Percentiles rank a stretch among this genome's conserved stretches.
These are phyloP conservation scores for Nymphaea thermarum DNA, from an alignment of 164 flowering plant genomes.

Conservation along the genomic window DNA sequence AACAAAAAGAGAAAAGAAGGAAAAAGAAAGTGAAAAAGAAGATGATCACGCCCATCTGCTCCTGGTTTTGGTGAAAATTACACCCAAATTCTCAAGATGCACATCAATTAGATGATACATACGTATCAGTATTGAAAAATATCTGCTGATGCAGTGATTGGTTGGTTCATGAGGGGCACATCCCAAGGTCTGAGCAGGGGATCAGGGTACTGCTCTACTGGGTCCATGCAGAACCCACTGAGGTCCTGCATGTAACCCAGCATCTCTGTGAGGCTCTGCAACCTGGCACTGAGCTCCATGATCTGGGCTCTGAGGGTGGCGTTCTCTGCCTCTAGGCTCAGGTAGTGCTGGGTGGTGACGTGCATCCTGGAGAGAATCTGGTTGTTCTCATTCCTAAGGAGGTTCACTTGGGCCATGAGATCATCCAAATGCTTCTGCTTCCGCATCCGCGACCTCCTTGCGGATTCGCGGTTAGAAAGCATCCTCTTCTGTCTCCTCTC, in stretches of 20 bases:
- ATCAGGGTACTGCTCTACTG: conserved; percentile 5
- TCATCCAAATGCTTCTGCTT: conserved; percentile 85
- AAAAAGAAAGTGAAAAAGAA: not conserved
- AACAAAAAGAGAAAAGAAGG: not conserved
- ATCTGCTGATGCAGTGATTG: conserved; percentile 10
- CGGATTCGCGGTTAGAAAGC: conserved; percentile 88
- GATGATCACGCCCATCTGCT: not conserved
- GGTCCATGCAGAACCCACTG: not conserved
- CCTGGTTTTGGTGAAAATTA: not conserved
- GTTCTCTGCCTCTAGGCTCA: conserved; percentile 54
- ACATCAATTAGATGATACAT: not conserved
- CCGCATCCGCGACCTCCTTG: conserved; percentile 72
- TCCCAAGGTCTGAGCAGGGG: not conserved
- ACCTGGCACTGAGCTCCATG: conserved; percentile 47
- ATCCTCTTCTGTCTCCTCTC: conserved; percentile 64
- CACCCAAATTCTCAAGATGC: not conserved
- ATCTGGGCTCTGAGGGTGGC: conserved; percentile 56
- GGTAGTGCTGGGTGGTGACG: conserved; percentile 38
- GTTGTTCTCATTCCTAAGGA: conserved; percentile 45
- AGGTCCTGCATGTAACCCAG: conserved; percentile 16
- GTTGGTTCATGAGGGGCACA: conserved; percentile 5
- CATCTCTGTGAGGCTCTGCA: conserved; percentile 60
- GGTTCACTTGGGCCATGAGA: conserved; percentile 37
- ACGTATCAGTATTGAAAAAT: conserved; percentile 3
- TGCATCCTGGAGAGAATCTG: conserved; percentile 32